These are phyloP conservation scores for Kluyveromyces aestuarii DNA, from an alignment of 805 yeast genomes.

Conservation along the genomic window DNA sequence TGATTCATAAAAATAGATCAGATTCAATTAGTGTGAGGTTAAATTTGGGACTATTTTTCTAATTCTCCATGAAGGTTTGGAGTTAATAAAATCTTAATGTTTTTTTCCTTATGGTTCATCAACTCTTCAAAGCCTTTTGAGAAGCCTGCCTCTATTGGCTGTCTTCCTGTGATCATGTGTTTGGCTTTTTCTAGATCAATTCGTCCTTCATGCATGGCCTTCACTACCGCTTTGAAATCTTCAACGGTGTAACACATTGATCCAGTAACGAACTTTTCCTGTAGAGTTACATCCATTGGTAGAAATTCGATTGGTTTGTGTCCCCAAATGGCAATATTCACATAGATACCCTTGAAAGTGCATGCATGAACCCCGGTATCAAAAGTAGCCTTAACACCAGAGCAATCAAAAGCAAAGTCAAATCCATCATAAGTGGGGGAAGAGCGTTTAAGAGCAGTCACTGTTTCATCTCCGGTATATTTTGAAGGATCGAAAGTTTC, in stretches of 20 bases:
- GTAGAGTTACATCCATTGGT: conserved; percentile 48
- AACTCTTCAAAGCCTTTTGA: conserved; percentile 46
- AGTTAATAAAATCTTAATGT: conserved; percentile 45
- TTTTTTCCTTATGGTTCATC: conserved; percentile 42
- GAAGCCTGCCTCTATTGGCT: conserved; percentile 41
- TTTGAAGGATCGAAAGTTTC: conserved; percentile 41
- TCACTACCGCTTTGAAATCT: conserved; percentile 50
- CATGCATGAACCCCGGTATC: conserved; percentile 42
- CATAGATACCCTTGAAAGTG: conserved; percentile 46
- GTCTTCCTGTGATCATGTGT: conserved; percentile 45
- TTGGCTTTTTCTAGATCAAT: conserved; percentile 37
- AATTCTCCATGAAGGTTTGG: conserved; percentile 36
- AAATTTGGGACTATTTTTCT: neutral
- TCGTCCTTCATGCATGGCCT: conserved; percentile 38
- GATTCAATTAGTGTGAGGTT: neutral
- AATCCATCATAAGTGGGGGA: conserved; percentile 39
- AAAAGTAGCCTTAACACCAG: conserved; percentile 43
- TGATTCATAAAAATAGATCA: neutral
- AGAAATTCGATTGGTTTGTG: conserved; percentile 37
- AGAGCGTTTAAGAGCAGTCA: conserved; percentile 31
- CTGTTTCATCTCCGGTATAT: conserved; percentile 28
- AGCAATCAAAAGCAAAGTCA: conserved; percentile 44
- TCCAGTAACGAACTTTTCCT: conserved; percentile 49
- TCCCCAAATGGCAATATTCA: conserved; percentile 61
- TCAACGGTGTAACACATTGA: conserved; percentile 50